A percentile compares a stretch with the other conserved stretches of the same genome.
These are phyloP conservation scores for Phialophora tarda DNA, from an alignment of 2,329 filamentous ascomycete species.

Conservation along the genomic window DNA sequence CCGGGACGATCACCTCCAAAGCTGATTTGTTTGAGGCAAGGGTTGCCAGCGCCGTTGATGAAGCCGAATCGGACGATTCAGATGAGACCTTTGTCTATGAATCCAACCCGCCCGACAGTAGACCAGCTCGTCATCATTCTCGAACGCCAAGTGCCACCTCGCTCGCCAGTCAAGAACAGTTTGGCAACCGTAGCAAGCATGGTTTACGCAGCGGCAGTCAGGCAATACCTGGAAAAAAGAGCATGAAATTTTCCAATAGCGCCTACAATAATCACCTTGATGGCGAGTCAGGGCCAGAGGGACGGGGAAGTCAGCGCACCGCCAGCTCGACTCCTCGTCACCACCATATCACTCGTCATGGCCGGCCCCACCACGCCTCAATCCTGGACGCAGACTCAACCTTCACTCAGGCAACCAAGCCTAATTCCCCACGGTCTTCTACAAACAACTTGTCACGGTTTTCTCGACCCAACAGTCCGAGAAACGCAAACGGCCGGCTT, in stretches of 20 bases:
- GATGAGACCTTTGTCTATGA: conserved; percentile 99
- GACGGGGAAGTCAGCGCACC: conserved; percentile 65
- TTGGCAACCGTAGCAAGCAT: conserved; percentile 64
- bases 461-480: conserved; percentile 73
- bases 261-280: conserved; percentile 69
- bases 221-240: conserved; percentile 76
- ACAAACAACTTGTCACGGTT: conserved; percentile 56
- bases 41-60: conserved; percentile 92
- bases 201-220: conserved; percentile 68
- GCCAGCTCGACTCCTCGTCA: conserved; percentile 69
- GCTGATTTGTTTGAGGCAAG: conserved; percentile 98
- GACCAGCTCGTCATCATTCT: conserved; percentile 82
- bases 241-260: conserved; percentile 92
- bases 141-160: conserved; percentile 94
- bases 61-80: conserved; percentile 94
- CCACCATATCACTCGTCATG: conserved; percentile 80
- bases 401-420: conserved; percentile 69
- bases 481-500: conserved; percentile 57
- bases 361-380: conserved; percentile 72
- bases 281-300: conserved; percentile 71
- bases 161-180: conserved; percentile 58
- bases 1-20: conserved; percentile 77
- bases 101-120: conserved; percentile 78
- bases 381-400: conserved; percentile 79
- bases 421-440: conserved; percentile 64